These are phyloP conservation scores for Solanum rostratum DNA, from an alignment of 257 asterid species.

Conservation along the genomic window DNA sequence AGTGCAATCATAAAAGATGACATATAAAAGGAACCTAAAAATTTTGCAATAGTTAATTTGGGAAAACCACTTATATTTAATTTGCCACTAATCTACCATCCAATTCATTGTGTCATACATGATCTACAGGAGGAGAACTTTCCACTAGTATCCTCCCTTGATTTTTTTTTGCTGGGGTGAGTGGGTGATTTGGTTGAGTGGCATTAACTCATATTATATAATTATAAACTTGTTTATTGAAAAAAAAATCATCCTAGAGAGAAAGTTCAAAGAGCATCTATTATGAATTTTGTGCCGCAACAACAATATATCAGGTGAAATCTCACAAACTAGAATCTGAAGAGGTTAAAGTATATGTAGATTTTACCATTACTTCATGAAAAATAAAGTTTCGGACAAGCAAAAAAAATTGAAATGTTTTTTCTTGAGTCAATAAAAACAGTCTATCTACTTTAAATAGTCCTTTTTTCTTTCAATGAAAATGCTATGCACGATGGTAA, in stretches of 20 bases:
- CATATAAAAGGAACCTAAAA: no score
- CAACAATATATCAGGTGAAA: no score
- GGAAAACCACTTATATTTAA: not conserved
- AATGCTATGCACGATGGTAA: not conserved
- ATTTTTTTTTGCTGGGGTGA: not conserved
- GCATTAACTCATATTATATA: not conserved
- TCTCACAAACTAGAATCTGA: no score
- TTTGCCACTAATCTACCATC: not conserved
- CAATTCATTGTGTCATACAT: not conserved
- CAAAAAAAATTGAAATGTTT: not conserved
- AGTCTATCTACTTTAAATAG: no score
- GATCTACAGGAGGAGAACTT: not conserved
- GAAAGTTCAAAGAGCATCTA: not conserved
- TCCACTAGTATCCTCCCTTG: not conserved
- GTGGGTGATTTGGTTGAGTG: not conserved
- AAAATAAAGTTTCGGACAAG: no score
- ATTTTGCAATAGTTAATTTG: not conserved
- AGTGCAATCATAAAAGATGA: no score
- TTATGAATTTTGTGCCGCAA: not conserved
- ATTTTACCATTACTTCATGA: no score
- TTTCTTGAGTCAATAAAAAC: no score
- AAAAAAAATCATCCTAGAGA: no score
- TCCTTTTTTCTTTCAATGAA: no score
- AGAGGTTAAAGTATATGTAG: no score
- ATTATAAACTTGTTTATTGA: no score